Conservation (phyloP, 305 asterid genomes). For the Fraxinus velutina region DNA sequence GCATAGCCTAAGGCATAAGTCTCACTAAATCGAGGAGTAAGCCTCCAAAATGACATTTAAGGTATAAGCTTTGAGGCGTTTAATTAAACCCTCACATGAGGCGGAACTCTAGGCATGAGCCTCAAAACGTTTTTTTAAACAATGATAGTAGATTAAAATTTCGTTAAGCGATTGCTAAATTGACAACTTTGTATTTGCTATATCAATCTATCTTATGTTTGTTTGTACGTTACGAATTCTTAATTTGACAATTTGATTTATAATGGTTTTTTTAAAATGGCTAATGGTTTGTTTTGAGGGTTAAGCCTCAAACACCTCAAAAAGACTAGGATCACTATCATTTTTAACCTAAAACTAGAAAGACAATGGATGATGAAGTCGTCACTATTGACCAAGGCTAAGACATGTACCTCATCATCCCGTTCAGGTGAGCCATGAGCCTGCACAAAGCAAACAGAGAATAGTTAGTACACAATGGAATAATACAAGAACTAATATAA, state of each 20-base stretch:
- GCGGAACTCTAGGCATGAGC: not conserved
- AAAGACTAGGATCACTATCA: not conserved
- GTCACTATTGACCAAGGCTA: not conserved
- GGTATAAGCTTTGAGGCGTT: not conserved
- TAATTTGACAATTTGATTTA: not conserved
- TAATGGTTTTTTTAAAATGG: not conserved
- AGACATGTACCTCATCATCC: slow-evolving; percentile 75
- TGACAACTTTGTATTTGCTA: not conserved
- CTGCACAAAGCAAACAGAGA: slow-evolving; percentile 45
- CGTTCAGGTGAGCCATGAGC: slow-evolving; percentile 77
- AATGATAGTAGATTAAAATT: not conserved
- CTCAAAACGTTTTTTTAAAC: not conserved
- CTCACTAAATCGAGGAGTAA: not conserved
- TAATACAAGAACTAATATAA: not conserved
- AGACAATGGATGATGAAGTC: not conserved
- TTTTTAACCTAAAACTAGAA: not conserved
- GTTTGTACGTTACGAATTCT: not conserved
- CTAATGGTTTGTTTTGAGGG: not conserved
- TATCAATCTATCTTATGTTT: not conserved
- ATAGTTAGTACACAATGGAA: slow-evolving; percentile 14
- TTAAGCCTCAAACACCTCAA: not conserved
- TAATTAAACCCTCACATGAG: not conserved
- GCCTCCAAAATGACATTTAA: not conserved
- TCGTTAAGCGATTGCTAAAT: not conserved
- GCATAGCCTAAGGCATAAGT: not conserved